Base-by-base conservation (phyloP, 192 early-diverging fungal genomes). In the Endogone sp. region DNA sequence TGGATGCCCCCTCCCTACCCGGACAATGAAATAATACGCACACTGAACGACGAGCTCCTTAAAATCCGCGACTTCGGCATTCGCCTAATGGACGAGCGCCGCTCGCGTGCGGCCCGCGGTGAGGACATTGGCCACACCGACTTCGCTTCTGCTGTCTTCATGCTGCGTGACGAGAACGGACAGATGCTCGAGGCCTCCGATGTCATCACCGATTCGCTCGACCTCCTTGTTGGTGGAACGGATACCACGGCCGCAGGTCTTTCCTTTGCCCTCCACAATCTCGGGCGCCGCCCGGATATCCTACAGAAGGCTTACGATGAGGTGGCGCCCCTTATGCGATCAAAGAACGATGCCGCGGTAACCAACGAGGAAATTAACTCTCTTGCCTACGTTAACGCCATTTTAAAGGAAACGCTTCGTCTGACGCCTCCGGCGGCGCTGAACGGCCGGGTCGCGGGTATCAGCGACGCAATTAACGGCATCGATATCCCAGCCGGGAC, bases 401-500 rank as follows among this genome's bases (percentile, higher is more conserved):
- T 81, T 30, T 71, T 81, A 24, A 32, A 72, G 23, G 79, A 81
- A 62, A 75, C 72, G 0, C 56, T 81, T 3, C 69, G 79, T 20
- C 21, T 72, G 4, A 58, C 65, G 26, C 54, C 79, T 0, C 79
- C 79, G 20, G 69, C 62, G 3, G 69, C 79, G 11, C 44, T 77
- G 21, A 64, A 72, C 20, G 59, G 59, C 4, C 59, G 59, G 23
- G 59, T 9, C 27, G 63, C 77, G 3, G 64, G 69, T n/a, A 71
- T 74, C 44, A 60, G 69, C 1, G 69, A 72, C 1, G 75, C 54
- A n/a, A 21, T 71, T 60, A 49, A 63, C 31, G 72, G 74, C 60
- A 63, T 69, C 2, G 65, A 76, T 2, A 77, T 89, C 57, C 83
- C 86, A 21, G 76, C 78, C 66, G 73, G 78, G 0, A 71, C 86